Conservation (phyloP, 164 flowering plant genomes). For the Euptelea pleiosperma region DNA sequence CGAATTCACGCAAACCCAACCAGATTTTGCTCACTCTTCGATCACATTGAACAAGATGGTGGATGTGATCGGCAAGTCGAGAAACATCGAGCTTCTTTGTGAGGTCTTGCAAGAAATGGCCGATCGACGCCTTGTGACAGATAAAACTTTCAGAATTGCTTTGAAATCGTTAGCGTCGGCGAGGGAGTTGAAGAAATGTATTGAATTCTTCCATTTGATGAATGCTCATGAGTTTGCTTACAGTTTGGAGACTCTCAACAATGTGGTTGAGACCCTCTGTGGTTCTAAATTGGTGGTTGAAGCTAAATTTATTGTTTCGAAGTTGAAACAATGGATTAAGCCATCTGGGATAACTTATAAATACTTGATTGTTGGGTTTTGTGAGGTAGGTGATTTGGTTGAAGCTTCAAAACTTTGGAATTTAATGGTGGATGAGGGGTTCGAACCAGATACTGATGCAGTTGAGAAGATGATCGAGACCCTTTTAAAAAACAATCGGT, state of each 20-base stretch:
- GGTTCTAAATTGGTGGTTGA: conserved; percentile 54
- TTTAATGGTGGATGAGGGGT: conserved; percentile 71
- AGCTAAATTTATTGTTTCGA: conserved; percentile 54
- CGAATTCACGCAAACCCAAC: conserved; percentile 41
- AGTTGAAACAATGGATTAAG: conserved; percentile 50
- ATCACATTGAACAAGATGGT: conserved; percentile 71
- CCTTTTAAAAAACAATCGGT: conserved; percentile 55
- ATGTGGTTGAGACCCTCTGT: conserved; percentile 57
- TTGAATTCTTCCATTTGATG: conserved; percentile 80
- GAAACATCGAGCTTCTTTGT: conserved; percentile 73
- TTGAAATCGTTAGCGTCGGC: conserved; percentile 54
- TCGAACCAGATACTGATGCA: conserved; percentile 45
- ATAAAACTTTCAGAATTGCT: conserved; percentile 54
- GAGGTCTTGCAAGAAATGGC: conserved; percentile 43
- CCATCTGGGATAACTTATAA: conserved; percentile 55
- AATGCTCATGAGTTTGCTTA: conserved; percentile 44
- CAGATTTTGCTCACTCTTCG: conserved; percentile 49
- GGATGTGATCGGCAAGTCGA: conserved; percentile 56
- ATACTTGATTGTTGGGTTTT: conserved; percentile 65
- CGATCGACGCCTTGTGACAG: conserved; percentile 36
- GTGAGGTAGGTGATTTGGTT: conserved; percentile 62
- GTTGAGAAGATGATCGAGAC: conserved; percentile 65
- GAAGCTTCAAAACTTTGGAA: conserved; percentile 89
- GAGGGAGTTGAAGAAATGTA: conserved; percentile 79
- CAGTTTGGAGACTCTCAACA: conserved; percentile 52